Conservation (phyloP, 2,329 filamentous ascomycete genomes). For the Neospermospora avenae region DNA sequence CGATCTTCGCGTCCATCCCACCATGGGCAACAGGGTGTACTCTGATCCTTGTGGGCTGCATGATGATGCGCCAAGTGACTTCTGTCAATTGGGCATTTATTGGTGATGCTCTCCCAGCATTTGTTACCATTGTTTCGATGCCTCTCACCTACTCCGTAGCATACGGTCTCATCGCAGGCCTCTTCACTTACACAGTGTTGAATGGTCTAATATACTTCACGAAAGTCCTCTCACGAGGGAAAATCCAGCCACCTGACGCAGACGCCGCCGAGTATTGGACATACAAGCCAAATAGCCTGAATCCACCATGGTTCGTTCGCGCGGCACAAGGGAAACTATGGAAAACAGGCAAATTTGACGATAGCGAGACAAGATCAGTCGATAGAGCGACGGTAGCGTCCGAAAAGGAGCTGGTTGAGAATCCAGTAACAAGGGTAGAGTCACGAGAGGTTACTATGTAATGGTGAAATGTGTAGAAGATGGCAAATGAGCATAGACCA, state of each 20-base stretch:
- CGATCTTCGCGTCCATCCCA: slow-evolving; percentile 73
- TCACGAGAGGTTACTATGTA: neutral
- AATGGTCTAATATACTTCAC: slow-evolving; percentile 51
- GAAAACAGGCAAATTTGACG: slow-evolving; percentile 9
- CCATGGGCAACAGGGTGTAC: slow-evolving; percentile 76
- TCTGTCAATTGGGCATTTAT: slow-evolving; percentile 76
- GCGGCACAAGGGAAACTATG: slow-evolving; percentile 26
- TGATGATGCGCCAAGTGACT: slow-evolving; percentile 74
- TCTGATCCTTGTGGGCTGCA: slow-evolving; percentile 67
- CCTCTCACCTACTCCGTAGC: slow-evolving; percentile 77
- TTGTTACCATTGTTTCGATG: slow-evolving; percentile 71
- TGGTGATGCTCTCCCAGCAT: slow-evolving; percentile 72
- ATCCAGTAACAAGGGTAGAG: neutral
- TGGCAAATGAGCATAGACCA: neutral
- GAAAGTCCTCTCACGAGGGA: slow-evolving; percentile 44
- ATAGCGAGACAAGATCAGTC: slow-evolving; percentile 9
- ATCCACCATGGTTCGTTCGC: slow-evolving; percentile 54
- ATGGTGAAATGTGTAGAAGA: neutral
- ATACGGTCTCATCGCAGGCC: slow-evolving; percentile 68
- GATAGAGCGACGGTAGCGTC: slow-evolving; percentile 17
- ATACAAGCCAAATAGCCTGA: slow-evolving; percentile 45
- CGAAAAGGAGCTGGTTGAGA: slow-evolving; percentile 28
- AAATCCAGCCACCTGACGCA: slow-evolving; percentile 50
- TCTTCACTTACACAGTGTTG: slow-evolving; percentile 52
- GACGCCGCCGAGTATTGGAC: slow-evolving; percentile 54